Conservation (phyloP, 1,139 yeast genomes). For the Debaryomycetaceae sp. region DNA sequence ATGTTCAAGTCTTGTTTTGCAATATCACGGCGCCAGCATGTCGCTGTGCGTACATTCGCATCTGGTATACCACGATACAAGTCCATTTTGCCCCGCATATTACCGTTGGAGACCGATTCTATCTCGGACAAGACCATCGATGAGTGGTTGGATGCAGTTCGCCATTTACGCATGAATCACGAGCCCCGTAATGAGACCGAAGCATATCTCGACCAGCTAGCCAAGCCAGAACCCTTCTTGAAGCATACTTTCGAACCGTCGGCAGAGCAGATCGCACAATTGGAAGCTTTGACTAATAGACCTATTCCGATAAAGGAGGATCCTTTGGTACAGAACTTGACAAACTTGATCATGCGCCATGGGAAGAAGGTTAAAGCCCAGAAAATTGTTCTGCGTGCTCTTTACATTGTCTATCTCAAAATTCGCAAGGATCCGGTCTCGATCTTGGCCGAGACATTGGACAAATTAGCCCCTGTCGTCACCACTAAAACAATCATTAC, state of each 20-base stretch:
- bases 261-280: conserved; percentile 47
- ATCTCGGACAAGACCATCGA: conserved; percentile 51
- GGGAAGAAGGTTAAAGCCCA: conserved; percentile 84
- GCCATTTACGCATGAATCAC: conserved; percentile 36
- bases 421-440: conserved; percentile 69
- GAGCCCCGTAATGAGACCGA: conserved; percentile 30
- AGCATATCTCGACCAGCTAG: conserved; percentile 30
- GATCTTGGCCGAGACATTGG: conserved; percentile 63
- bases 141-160: conserved; percentile 53
- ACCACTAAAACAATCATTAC: conserved; percentile 69
- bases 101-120: conserved; percentile 26
- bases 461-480: conserved; percentile 77
- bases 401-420: conserved; percentile 68
- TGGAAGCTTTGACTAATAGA: conserved; percentile 35
- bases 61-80: too few relatives aligned
- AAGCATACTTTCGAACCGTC: conserved; percentile 42
- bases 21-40: too few relatives aligned
- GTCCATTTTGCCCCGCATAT: conserved; percentile 18
- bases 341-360: conserved; percentile 83
- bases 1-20: too few relatives aligned
- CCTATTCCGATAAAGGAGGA: conserved; percentile 58
- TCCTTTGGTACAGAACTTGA: conserved; percentile 64
- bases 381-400: conserved; percentile 61
- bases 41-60: too few relatives aligned
- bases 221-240: conserved; percentile 25